Percentiles rank a stretch among this genome's conserved stretches.
These are phyloP conservation scores for Sicyos baderoa DNA, from an alignment of 306 rosid genomes.

Conservation along the genomic window DNA sequence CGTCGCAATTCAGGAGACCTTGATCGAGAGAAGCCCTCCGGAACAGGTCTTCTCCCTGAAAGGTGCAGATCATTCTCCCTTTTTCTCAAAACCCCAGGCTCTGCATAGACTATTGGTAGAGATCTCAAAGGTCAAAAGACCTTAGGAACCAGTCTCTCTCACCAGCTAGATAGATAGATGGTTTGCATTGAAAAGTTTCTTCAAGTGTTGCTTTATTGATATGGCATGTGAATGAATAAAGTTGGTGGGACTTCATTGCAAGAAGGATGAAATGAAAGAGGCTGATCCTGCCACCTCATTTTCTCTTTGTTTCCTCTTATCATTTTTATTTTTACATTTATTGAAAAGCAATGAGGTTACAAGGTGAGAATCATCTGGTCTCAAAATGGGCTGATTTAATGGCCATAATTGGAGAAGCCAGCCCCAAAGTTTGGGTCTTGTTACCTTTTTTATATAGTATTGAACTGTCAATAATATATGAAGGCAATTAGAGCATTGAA, in stretches of 20 bases:
- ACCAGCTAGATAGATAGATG: slow-evolving; percentile 8
- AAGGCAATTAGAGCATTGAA: not conserved
- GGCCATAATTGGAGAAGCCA: not conserved
- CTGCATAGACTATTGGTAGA: slow-evolving; percentile 75
- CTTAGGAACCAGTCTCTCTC: slow-evolving; percentile 9
- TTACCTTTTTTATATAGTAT: not conserved
- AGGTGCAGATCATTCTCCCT: slow-evolving; percentile 86
- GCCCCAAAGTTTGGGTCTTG: not conserved
- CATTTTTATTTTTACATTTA: not conserved
- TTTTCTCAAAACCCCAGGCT: slow-evolving; percentile 95
- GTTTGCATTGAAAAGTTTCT: slow-evolving; percentile 10
- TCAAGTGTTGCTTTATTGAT: slow-evolving; percentile 1
- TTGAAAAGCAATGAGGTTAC: slow-evolving; percentile 8
- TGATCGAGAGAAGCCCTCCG: slow-evolving; percentile 63
- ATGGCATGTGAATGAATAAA: slow-evolving; percentile 17
- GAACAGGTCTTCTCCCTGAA: slow-evolving; percentile 61
- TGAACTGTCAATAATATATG: not conserved
- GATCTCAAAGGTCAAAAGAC: slow-evolving; percentile 37
- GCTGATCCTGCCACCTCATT: slow-evolving; percentile 18
- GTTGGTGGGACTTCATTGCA: slow-evolving; percentile 5
- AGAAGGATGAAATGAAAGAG: slow-evolving; percentile 7
- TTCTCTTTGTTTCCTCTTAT: not conserved
- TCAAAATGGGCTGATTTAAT: not conserved
- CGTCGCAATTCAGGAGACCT: slow-evolving; percentile 46
- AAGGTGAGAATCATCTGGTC: slow-evolving; percentile 13